phyloP scores from a whole-genome alignment of 306 rosid genomes.

The Ceratonia siliqua region DNA sequence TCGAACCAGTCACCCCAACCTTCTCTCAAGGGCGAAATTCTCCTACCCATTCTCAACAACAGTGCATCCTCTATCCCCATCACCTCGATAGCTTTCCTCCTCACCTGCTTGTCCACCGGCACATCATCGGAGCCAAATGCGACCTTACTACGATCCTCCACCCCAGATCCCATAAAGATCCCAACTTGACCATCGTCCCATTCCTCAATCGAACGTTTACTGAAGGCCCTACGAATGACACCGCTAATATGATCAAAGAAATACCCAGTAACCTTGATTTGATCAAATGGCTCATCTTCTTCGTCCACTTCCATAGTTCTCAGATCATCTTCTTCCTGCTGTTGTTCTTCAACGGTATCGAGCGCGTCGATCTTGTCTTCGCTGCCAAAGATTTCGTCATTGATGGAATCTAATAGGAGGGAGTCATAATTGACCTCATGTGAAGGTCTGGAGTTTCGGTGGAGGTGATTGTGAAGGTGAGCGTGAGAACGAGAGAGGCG shows the following conservation, averaged over 20 bases:
- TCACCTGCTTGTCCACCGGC: conserved; percentile 66
- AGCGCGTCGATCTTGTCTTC: conserved; percentile 83
- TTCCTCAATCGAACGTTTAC: conserved; percentile 47
- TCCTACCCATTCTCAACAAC: conserved; percentile 61
- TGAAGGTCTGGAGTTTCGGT: neutral
- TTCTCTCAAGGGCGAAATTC: conserved; percentile 70
- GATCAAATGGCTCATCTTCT: conserved; percentile 58
- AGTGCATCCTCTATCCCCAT: conserved; percentile 76
- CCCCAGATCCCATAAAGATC: conserved; percentile 30
- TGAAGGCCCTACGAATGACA: conserved; percentile 58
- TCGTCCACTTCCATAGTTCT: conserved; percentile 42
- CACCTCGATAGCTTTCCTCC: conserved; percentile 54
- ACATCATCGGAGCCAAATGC: conserved; percentile 85
- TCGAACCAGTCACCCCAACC: conserved; percentile 98
- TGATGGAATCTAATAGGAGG: conserved; percentile 53
- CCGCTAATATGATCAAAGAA: conserved; percentile 71
- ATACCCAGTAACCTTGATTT: conserved; percentile 48
- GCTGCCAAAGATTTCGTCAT: conserved; percentile 35
- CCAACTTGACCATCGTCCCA: conserved; percentile 51
- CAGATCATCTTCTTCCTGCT: neutral
- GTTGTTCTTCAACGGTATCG: conserved; percentile 53
- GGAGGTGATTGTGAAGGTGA: conserved; percentile 21
- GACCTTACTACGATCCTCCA: conserved; percentile 45
- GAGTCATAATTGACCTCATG: conserved; percentile 43
- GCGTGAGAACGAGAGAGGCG: conserved; percentile 51